A percentile compares a stretch with the other conserved stretches of the same genome.
These are phyloP conservation scores for Knoxia roxburghii DNA, from an alignment of 257 asterid genomes.

Conservation along the genomic window DNA sequence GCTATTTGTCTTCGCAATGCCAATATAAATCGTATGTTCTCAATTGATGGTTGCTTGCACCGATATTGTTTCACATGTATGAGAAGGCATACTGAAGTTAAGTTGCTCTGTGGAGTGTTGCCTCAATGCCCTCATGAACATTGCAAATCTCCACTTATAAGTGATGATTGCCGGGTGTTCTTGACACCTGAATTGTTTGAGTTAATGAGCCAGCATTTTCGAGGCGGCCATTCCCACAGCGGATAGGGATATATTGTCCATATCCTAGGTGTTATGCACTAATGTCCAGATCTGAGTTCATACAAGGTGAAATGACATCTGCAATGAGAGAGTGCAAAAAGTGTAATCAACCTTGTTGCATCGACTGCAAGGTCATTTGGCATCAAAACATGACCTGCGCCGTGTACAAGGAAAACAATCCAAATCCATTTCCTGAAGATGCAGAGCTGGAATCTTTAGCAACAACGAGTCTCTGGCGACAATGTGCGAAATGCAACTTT, in stretches of 20 bases:
- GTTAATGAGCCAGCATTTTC: constrained; percentile 19
- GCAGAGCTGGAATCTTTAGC: constrained; percentile 44
- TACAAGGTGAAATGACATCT: neutral
- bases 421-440: constrained; percentile 36
- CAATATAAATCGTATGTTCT: constrained; percentile 34
- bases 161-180: constrained; percentile 25
- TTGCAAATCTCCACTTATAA: constrained; percentile 19
- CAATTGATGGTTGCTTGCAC: constrained; percentile 39
- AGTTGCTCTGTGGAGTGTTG: constrained; percentile 39
- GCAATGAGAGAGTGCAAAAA: constrained; percentile 11
- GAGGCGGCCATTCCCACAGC: constrained; percentile 27
- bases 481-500: constrained; percentile 49
- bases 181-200: constrained; percentile 21
- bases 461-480: constrained; percentile 45
- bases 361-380: constrained; percentile 59
- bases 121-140: constrained; percentile 34
- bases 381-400: constrained; percentile 37
- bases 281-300: constrained; percentile 24
- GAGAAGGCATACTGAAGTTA: constrained; percentile 44
- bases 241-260: constrained; percentile 34
- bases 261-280: constrained; percentile 27
- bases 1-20: constrained; percentile 47
- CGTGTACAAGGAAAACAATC: constrained; percentile 26
- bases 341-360: constrained; percentile 45
- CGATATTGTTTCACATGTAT: constrained; percentile 47